These are phyloP conservation scores for Rhodosporidiobolus odoratus DNA, from an alignment of 768 basidiomycete genomes.

Conservation along the genomic window DNA sequence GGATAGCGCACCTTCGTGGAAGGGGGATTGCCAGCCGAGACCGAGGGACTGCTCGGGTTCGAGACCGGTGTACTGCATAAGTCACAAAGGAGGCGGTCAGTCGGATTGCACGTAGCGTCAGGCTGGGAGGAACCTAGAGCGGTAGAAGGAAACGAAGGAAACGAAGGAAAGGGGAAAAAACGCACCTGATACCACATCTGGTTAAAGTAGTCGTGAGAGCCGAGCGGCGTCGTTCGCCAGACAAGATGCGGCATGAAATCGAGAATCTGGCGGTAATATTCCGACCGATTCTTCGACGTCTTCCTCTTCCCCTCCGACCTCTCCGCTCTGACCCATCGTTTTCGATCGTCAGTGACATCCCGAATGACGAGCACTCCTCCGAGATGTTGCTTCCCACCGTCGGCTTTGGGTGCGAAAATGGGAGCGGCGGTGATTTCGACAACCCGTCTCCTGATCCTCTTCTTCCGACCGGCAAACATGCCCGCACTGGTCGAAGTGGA, in stretches of 20 bases:
- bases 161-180: not conserved
- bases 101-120: too few species aligned
- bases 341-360: slow-evolving; percentile 26
- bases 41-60: slow-evolving; percentile 35
- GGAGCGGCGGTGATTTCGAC: slow-evolving; percentile 30
- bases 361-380: slow-evolving; percentile 34
- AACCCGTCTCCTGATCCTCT: slow-evolving; percentile 34
- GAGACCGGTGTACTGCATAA: slow-evolving; percentile 28
- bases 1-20: slow-evolving; percentile 23
- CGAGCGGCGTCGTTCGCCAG: slow-evolving; percentile 33
- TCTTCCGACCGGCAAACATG: slow-evolving; percentile 7
- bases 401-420: slow-evolving; percentile 2
- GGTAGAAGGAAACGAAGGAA: not conserved
- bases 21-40: slow-evolving; percentile 36
- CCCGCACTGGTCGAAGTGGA: not conserved
- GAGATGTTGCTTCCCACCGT: slow-evolving; percentile 30
- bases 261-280: slow-evolving; percentile 21
- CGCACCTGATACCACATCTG: slow-evolving; percentile 28
- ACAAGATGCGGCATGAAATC: slow-evolving; percentile 38
- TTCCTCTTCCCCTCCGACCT: slow-evolving; percentile 7
- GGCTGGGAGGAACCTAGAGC: not conserved
- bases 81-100: too few species aligned
- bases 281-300: not conserved
- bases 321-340: not conserved
- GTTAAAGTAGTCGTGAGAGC: slow-evolving; percentile 33